phyloP scores from a whole-genome alignment of 805 yeast genomes.

The Grigorovia yakushimaensis region DNA sequence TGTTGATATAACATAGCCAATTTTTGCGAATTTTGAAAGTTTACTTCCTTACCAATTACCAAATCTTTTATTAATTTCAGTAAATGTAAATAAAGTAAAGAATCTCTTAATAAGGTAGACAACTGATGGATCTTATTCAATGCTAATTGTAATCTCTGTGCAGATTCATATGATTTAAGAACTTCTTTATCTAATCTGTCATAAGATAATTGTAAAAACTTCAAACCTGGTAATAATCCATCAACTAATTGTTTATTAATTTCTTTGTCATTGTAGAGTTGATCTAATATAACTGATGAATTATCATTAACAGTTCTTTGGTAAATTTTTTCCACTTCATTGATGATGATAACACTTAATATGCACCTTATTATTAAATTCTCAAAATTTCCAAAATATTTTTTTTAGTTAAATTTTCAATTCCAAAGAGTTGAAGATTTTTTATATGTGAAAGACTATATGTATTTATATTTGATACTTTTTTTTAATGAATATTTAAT shows the following conservation, averaged over 20 bases:
- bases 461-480: too few species aligned
- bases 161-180: constrained; percentile 22
- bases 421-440: too few species aligned
- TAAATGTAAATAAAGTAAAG: constrained; percentile 21
- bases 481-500: too few species aligned
- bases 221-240: constrained; percentile 17
- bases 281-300: constrained; percentile 18
- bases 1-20: constrained; percentile 22
- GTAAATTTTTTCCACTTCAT: constrained; percentile 19
- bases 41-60: not conserved
- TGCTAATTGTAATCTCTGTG: constrained; percentile 23
- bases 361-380: too few species aligned
- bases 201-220: constrained; percentile 23
- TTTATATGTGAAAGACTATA: too few species aligned
- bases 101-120: constrained; percentile 23
- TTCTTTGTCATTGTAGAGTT: constrained; percentile 13
- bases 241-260: constrained; percentile 8
- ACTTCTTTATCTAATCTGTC: constrained; percentile 24
- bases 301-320: constrained; percentile 15
- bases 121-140: constrained; percentile 28
- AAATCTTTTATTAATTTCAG: constrained; percentile 15
- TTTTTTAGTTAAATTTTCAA: too few species aligned
- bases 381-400: too few species aligned
- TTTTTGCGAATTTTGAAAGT: constrained; percentile 2
- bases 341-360: too few species aligned